These are phyloP conservation scores for Lasiosphaeria hispida DNA, from an alignment of 495 filamentous ascomycete genomes.

Conservation along the genomic window DNA sequence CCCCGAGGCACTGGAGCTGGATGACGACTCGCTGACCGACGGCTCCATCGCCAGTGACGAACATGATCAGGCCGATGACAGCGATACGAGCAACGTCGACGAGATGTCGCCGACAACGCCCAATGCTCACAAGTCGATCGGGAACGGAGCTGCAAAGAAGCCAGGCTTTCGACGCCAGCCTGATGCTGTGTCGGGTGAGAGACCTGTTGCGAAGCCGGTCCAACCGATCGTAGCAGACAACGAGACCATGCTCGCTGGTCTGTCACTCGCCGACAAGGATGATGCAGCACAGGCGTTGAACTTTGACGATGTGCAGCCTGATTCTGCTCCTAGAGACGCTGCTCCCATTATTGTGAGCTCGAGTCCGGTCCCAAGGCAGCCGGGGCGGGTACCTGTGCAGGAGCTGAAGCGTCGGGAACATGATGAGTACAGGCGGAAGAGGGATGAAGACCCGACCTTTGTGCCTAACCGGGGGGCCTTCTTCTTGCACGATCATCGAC, in stretches of 20 bases:
- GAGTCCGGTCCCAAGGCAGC: constrained; percentile 26
- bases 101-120: constrained; percentile 53
- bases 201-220: constrained; percentile 39
- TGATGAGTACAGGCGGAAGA: constrained; percentile 82
- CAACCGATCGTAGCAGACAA: constrained; percentile 60
- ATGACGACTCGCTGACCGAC: constrained; percentile 83
- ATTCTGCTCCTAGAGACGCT: constrained; percentile 29
- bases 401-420: constrained; percentile 79
- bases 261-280: constrained; percentile 62
- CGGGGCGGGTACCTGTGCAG: constrained; percentile 50
- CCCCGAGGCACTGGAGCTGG: constrained; percentile 61
- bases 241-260: constrained; percentile 82
- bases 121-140: constrained; percentile 33
- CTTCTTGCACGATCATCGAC: constrained; percentile 94
- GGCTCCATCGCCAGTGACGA: constrained; percentile 72
- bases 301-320: constrained; percentile 58
- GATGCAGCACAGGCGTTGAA: constrained; percentile 57
- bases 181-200: constrained; percentile 24
- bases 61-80: constrained; percentile 75
- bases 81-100: constrained; percentile 69
- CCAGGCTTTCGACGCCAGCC: constrained; percentile 40
- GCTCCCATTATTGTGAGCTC: constrained; percentile 50
- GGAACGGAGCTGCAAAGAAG: constrained; percentile 38
- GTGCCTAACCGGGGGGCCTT: constrained; percentile 93
- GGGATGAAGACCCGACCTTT: constrained; percentile 88